These are phyloP conservation scores for Sporisorium reilianum DNA, from an alignment of 1,284 basidiomycete species.

Conservation along the genomic window DNA sequence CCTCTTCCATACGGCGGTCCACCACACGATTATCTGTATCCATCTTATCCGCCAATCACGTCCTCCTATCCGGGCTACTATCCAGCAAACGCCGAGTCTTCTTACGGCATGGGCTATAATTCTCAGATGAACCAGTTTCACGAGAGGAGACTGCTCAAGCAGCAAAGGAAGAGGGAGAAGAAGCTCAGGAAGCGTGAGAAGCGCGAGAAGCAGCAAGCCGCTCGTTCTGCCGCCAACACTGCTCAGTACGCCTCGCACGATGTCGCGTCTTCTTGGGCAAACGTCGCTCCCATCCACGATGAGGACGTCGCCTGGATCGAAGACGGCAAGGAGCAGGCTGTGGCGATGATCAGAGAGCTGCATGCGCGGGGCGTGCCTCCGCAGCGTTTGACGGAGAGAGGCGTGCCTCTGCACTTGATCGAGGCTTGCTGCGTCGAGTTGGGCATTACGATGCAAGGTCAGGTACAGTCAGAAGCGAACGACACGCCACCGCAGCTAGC, in stretches of 20 bases:
- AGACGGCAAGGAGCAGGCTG: slow-evolving; percentile 28
- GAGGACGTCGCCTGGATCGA: slow-evolving; percentile 13
- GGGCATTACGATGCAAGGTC: slow-evolving; percentile 12
- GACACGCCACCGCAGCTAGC: background rate
- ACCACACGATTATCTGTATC: background rate
- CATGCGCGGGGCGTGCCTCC: slow-evolving; percentile 31
- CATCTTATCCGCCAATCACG: slow-evolving; percentile 5
- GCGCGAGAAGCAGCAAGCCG: slow-evolving; percentile 23
- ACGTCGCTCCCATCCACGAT: background rate
- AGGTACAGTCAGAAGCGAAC: background rate
- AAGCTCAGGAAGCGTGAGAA: slow-evolving; percentile 26
- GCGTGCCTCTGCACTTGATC: slow-evolving; percentile 24
- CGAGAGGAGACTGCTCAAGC: slow-evolving; percentile 23
- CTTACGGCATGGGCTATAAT: slow-evolving; percentile 1
- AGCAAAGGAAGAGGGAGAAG: slow-evolving; percentile 34
- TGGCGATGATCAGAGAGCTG: slow-evolving; percentile 27
- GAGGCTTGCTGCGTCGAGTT: slow-evolving; percentile 33
- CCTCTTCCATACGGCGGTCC: background rate
- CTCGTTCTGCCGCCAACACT: slow-evolving; percentile 5
- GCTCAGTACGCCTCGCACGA: background rate
- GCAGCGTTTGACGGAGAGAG: slow-evolving; percentile 18
- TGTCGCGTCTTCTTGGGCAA: background rate
- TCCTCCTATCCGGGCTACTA: slow-evolving; percentile 10
- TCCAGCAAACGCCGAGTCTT: background rate
- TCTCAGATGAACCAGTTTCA: slow-evolving; percentile 11